phyloP scores from a whole-genome alignment of 1,284 basidiomycete species.

The Malassezia furfur region DNA sequence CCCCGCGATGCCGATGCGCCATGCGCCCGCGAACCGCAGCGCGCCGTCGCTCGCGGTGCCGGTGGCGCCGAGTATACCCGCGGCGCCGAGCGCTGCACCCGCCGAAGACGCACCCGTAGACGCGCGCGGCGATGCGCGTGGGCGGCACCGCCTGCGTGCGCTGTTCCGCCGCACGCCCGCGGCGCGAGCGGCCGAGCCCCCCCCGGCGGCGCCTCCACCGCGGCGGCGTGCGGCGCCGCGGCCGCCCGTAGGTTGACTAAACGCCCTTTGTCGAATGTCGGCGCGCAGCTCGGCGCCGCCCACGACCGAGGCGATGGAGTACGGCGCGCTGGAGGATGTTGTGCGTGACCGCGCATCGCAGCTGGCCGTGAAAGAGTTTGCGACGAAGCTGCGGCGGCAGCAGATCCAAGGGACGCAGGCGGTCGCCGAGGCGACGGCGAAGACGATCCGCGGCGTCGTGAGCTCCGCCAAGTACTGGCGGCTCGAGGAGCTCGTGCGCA shows the following conservation, averaged over 20 bases:
- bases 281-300: not conserved
- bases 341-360: constrained; percentile 24
- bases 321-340: constrained; percentile 10
- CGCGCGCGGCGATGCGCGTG: not conserved
- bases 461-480: constrained; percentile 74
- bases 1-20: too few relatives aligned
- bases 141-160: not conserved
- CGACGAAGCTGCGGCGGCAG: constrained; percentile 24
- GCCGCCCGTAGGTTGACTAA: constrained; percentile 11
- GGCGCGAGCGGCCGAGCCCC: not conserved
- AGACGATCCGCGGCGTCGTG: constrained; percentile 77
- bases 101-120: too few relatives aligned
- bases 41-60: too few relatives aligned
- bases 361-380: constrained; percentile 27
- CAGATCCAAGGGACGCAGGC: constrained; percentile 27
- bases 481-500: constrained; percentile 71
- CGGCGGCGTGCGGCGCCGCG: constrained; percentile 10
- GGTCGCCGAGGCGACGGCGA: constrained; percentile 77
- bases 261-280: not conserved
- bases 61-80: not conserved
- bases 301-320: not conserved
- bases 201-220: not conserved
- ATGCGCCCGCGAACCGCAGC: too few relatives aligned
- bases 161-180: not conserved
- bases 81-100: not conserved